Conservation (phyloP, 1,284 basidiomycete genomes). For the Sporisorium sorghi region DNA sequence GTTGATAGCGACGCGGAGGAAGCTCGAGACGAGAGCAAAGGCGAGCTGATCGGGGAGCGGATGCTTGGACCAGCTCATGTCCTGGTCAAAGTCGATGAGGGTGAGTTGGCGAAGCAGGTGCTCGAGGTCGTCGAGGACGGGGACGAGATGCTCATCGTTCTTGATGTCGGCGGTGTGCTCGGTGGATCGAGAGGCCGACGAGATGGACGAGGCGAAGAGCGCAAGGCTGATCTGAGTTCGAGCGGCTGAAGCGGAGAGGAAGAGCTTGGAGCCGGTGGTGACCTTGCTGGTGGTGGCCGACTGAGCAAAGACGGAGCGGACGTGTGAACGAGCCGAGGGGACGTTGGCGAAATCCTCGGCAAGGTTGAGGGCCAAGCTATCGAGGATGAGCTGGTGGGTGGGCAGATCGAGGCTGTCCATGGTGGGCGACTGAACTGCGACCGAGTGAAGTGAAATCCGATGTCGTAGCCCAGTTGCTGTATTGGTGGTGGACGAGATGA, state of each 20-base stretch:
- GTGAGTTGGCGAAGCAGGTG: slow-evolving; percentile 49
- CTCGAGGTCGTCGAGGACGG: slow-evolving; percentile 59
- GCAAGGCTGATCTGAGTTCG: slow-evolving; percentile 65
- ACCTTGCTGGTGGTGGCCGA: slow-evolving; percentile 49
- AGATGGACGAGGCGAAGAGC: slow-evolving; percentile 64
- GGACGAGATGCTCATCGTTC: slow-evolving; percentile 56
- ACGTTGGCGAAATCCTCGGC: slow-evolving; percentile 61
- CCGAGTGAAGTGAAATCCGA: not conserved
- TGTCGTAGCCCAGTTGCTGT: not conserved
- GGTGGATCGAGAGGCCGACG: slow-evolving; percentile 54
- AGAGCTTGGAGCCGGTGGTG: slow-evolving; percentile 34
- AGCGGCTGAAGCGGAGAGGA: slow-evolving; percentile 52
- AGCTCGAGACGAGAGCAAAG: slow-evolving; percentile 57
- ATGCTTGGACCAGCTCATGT: slow-evolving; percentile 55
- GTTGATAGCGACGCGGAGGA: slow-evolving; percentile 76
- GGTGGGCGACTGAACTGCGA: slow-evolving; percentile 11
- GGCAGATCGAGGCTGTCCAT: slow-evolving; percentile 73
- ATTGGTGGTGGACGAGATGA: too few relatives aligned
- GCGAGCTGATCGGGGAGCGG: slow-evolving; percentile 65
- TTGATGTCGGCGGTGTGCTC: slow-evolving; percentile 52
- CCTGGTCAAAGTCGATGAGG: slow-evolving; percentile 52
- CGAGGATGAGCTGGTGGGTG: slow-evolving; percentile 82
- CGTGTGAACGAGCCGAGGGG: slow-evolving; percentile 42
- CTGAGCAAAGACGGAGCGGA: slow-evolving; percentile 38
- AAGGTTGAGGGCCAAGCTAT: slow-evolving; percentile 80